These are phyloP conservation scores for Pilobolus umbonatus DNA, from an alignment of 192 early-diverging fungal genomes.

Conservation along the genomic window DNA sequence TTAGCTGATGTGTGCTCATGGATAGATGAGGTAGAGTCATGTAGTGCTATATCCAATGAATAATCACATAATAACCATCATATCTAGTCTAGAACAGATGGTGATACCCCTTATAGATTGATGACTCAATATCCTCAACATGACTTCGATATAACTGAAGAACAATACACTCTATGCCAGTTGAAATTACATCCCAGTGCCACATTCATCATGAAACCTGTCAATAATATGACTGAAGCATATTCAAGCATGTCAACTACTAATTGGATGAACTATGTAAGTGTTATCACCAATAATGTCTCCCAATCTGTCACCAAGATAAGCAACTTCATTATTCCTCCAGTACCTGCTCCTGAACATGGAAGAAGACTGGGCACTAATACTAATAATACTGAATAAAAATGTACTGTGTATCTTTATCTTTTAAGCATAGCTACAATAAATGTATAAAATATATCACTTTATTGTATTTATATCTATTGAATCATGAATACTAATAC, in stretches of 20 bases:
- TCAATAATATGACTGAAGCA: conserved; percentile 13
- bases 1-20: conserved; percentile 16
- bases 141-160: conserved; percentile 28
- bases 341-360: neutral
- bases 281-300: conserved; percentile 9
- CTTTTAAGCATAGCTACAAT: no score
- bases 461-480: no score
- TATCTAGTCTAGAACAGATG: conserved; percentile 26
- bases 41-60: neutral
- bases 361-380: conserved; percentile 4
- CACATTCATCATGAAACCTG: conserved; percentile 32
- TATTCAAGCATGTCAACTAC: conserved; percentile 2
- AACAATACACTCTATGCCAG: conserved; percentile 10
- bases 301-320: neutral
- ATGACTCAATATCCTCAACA: conserved; percentile 27
- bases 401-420: no score
- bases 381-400: no score
- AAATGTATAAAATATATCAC: no score
- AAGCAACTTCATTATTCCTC: neutral
- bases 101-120: conserved; percentile 28
- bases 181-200: conserved; percentile 19
- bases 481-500: no score
- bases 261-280: conserved; percentile 8
- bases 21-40: conserved; percentile 18
- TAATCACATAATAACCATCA: neutral